phyloP scores from a whole-genome alignment of 2,329 filamentous ascomycete species.

The Aspergillus glaucus region DNA sequence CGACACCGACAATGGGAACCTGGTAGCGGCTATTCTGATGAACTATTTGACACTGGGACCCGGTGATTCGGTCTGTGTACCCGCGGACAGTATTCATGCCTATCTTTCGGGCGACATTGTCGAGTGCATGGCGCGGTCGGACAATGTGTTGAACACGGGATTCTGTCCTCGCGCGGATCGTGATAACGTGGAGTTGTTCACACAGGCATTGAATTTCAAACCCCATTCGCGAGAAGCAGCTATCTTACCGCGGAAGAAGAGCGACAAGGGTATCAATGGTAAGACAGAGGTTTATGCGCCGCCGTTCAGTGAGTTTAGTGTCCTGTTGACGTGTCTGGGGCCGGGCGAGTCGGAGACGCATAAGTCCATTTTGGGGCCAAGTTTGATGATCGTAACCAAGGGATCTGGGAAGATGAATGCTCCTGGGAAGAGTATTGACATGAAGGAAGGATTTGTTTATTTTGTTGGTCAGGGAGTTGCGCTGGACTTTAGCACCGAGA shows the following conservation, averaged over 20 bases:
- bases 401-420: conserved; percentile 54
- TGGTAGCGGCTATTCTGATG: conserved; percentile 67
- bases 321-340: conserved; percentile 55
- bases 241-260: conserved; percentile 46
- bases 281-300: conserved; percentile 60
- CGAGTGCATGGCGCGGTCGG: conserved; percentile 70
- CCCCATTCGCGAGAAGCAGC: conserved; percentile 55
- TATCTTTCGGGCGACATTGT: conserved; percentile 69
- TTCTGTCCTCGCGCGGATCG: conserved; percentile 64
- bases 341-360: conserved; percentile 55
- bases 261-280: conserved; percentile 49
- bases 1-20: conserved; percentile 56
- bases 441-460: conserved; percentile 59
- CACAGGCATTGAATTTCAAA: conserved; percentile 56
- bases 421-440: conserved; percentile 47
- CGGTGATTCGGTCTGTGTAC: conserved; percentile 64
- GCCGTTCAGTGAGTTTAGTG: conserved; percentile 65
- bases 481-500: conserved; percentile 40
- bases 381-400: conserved; percentile 56
- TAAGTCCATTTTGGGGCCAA: conserved; percentile 52
- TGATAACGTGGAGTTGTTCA: conserved; percentile 60
- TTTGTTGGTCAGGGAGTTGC: conserved; percentile 58
- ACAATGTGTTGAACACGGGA: conserved; percentile 69
- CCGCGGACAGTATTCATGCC: conserved; percentile 67
- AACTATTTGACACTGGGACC: conserved; percentile 63